Evolutionary conservation across 495 filamentous ascomycete species (phyloP), one percentile per base, ranked within the genome.

Genomic region (Acidomyces sp.): DNA sequence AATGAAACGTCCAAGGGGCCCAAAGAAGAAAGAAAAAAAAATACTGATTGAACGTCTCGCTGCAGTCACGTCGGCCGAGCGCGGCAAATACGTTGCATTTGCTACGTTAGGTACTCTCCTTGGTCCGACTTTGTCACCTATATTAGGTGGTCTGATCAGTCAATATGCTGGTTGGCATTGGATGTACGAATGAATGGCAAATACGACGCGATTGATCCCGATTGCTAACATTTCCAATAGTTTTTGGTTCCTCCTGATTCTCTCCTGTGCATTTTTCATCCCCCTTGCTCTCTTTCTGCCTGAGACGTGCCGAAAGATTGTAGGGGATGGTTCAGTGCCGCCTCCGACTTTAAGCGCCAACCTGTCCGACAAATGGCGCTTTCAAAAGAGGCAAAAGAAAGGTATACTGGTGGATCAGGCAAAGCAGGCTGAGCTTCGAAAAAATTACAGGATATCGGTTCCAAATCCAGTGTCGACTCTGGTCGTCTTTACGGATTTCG

Each of bases 241-340:
- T 31, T 48, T 48, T 21, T 48, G 45, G 45, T 48, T 48, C 18
- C 40, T 48, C n/a, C 25, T 48, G 11, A 48, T 48, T 13, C 29
- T 48, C 7, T 29, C 45, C 15, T 3, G 24, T 34, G 19, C 34
- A 6, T 46, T 42, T 32, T 46, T 43, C 31, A 15, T 42, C 16
- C 33, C 19, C 16, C 12, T 51, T 7, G 30, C 35, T 3, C 37
- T 87, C 51, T 84, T 86, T 64, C 81, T 86, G 59, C 82, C 81
- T 9, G 82, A 87, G 62, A 86, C 82, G 6, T 80, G 82, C 38
- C 85, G 82, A 62, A 61, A 57, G 1, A 54, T 70, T 5, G 66
- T 72, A 1, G 68, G 65, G 3, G 66, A 74, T 35, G 65, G 67
- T 1, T 65, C 59, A 2, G 43, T 70, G 0, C 46, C 56, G 3